phyloP scores from a whole-genome alignment of 306 rosid genomes.

The Geum urbanum region DNA sequence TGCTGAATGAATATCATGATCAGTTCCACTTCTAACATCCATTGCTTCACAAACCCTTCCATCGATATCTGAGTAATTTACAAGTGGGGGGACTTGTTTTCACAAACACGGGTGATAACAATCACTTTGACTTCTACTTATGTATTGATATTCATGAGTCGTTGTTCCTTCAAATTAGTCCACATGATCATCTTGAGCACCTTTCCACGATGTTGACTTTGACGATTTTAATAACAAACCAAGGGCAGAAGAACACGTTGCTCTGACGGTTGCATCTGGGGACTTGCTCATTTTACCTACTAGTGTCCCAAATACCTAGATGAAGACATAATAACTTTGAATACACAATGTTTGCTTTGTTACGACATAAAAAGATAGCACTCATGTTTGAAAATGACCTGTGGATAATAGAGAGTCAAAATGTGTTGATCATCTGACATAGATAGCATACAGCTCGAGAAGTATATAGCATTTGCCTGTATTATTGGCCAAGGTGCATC shows the following conservation, averaged over 20 bases:
- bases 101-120: neutral
- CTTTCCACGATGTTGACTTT: conserved; percentile 54
- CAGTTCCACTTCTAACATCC: neutral
- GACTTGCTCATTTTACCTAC: conserved; percentile 79
- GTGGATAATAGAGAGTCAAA: conserved; percentile 60
- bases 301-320: conserved; percentile 70
- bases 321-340: conserved; percentile 26
- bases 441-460: conserved; percentile 75
- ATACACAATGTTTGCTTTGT: neutral
- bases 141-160: conserved; percentile 22
- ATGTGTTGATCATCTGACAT: conserved; percentile 69
- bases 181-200: conserved; percentile 41
- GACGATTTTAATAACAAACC: conserved; percentile 80
- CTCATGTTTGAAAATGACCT: conserved; percentile 44
- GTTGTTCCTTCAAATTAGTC: conserved; percentile 45
- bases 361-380: conserved; percentile 14
- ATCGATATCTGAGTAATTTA: neutral
- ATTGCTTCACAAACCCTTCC: neutral
- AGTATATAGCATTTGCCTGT: conserved; percentile 94
- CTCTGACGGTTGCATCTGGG: conserved; percentile 76
- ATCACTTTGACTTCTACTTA: conserved; percentile 11
- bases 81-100: neutral
- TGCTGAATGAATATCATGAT: neutral
- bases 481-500: conserved; percentile 96
- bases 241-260: conserved; percentile 75